Percentiles rank a stretch among this genome's conserved stretches.
Conservation (phyloP, 352 stramenopile species). For the Phytophthora podocarpi region DNA sequence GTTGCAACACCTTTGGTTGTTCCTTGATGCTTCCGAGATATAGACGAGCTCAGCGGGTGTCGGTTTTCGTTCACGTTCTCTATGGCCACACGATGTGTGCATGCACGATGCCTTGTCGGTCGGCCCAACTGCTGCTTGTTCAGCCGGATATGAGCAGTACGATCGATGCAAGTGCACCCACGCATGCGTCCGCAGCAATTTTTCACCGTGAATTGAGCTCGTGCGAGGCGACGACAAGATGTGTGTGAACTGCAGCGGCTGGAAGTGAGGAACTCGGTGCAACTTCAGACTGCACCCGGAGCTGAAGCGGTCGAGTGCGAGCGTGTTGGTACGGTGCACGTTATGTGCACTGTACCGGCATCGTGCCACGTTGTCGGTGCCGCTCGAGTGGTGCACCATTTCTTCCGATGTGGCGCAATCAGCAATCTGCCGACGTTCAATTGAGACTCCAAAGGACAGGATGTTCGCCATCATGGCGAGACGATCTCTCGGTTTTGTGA, state of each 20-base stretch:
- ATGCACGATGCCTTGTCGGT: slow-evolving; percentile 11
- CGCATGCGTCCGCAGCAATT: not conserved
- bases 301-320: too few species aligned
- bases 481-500: slow-evolving; percentile 19
- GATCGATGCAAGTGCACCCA: too few species aligned
- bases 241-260: slow-evolving; percentile 28
- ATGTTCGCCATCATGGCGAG: slow-evolving; percentile 23
- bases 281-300: slow-evolving; percentile 4
- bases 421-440: slow-evolving; percentile 30
- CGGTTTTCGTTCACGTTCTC: too few species aligned
- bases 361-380: not conserved
- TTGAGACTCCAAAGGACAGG: slow-evolving; percentile 15
- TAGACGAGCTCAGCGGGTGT: slow-evolving; percentile 22
- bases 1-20: slow-evolving; percentile 19
- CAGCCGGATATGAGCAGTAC: not conserved
- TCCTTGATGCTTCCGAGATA: slow-evolving; percentile 29
- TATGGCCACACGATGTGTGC: not conserved
- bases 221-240: slow-evolving; percentile 31
- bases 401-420: slow-evolving; percentile 10
- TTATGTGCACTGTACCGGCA: too few species aligned
- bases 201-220: slow-evolving; percentile 9
- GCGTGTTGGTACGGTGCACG: too few species aligned
- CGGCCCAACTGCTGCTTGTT: too few species aligned
- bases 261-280: slow-evolving; percentile 22
- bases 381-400: slow-evolving; percentile 8